Base-by-base conservation (phyloP, 1,284 basidiomycete genomes). In the Ceratobasidium sp. region DNA sequence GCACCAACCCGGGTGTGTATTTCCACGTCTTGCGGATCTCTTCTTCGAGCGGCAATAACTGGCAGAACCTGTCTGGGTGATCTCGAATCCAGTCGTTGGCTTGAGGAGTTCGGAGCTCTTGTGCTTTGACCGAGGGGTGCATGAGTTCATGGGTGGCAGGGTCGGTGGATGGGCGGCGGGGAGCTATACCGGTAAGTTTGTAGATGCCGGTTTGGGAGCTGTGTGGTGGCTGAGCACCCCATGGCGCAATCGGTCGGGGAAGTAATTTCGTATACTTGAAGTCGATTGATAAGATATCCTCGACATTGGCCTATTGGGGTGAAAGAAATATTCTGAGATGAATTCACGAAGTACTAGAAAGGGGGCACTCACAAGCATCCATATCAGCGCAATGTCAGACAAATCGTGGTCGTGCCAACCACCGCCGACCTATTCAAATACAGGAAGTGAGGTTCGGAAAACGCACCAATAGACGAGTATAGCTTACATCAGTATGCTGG, bases 381-480 rank as follows among this genome's bases (percentile, higher is more conserved):
- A 93, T 57, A 85, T 85, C 55, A 93, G 84, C 5, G 90, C 87
- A 48, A 93, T 66, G 81, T 93, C 90, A 0, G 92, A 87, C n/a
- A 93, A 82, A 80, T 93, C 92, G 81, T 92, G 92, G 59, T 89
- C 86, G 41, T 86, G 82, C 83, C 89, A 93, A 46, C 92, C 92
- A 30, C 92, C 92, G 50, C 92, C 92, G 71, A 93, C 87, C 91
- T 92, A 79, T 27, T n/a, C 35, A 68, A 52, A 18, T 12, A 23
- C 12, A 30, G 46, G 18, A 44, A 23, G 54, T 35, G 20, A 23
- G 35, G 44, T 38, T 14, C 44, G 23, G 64, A 44, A 33, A 52
- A 27, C 6, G n/a, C 2, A 33, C 23, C 20, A 38, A 6, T n/a
- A 35, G 65, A 20, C 20, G 16, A 35, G 57, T 27, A n/a, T 38